These are phyloP conservation scores for Sporothrix phasma DNA, from an alignment of 2,329 filamentous ascomycete genomes.

Conservation along the genomic window DNA sequence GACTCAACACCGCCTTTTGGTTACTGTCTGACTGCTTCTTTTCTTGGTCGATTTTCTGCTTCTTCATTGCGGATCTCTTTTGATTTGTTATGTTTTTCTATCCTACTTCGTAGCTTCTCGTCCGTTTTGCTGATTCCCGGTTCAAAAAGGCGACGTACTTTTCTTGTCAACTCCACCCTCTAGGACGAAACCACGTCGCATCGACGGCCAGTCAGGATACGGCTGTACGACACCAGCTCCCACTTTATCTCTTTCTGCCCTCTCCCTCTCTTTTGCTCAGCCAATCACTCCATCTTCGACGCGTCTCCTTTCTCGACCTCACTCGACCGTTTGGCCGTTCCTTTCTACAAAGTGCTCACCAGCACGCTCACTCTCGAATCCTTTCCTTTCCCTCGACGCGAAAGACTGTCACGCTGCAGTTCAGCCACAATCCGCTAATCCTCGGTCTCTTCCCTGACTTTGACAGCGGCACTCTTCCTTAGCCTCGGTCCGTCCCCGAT, in stretches of 20 bases:
- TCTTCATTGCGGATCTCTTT: neutral
- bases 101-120: neutral
- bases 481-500: neutral
- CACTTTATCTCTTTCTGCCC: neutral
- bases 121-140: neutral
- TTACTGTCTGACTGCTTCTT: neutral
- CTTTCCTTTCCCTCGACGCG: neutral
- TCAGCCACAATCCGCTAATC: neutral
- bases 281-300: neutral
- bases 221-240: neutral
- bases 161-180: neutral
- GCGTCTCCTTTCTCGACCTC: neutral
- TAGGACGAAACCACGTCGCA: slow-evolving; percentile 6
- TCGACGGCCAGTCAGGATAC: neutral
- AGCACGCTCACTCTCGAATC: neutral
- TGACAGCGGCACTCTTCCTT: neutral
- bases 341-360: neutral
- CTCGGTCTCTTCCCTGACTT: neutral
- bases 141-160: neutral
- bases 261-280: neutral
- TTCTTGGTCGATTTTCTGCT: neutral
- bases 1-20: slow-evolving; percentile 13
- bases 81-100: neutral
- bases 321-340: neutral
- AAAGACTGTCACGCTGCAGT: neutral